Evolutionary conservation across 495 filamentous ascomycete genomes (phyloP), one percentile per base, ranked within the genome.

Genomic region (Hypoxylon lenormandii): DNA sequence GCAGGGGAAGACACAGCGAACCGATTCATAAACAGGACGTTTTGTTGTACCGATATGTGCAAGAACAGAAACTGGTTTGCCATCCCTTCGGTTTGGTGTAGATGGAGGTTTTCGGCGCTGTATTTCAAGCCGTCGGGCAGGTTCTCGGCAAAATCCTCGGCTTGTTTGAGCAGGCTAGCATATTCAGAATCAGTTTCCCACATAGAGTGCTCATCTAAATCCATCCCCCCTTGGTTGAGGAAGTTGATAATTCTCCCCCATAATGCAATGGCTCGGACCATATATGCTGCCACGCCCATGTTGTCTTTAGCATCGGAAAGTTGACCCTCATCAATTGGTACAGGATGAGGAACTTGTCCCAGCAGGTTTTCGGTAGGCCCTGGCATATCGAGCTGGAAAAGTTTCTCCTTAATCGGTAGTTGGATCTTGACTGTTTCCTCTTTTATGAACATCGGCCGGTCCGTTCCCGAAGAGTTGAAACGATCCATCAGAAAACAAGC

Each of bases 401-500:
- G 89, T 50, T 89, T 86, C 79, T 98, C 95, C 70, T 91, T 92
- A 60, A 96, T 92, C 0, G 95, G 95, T 38, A 98, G 83, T 72
- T 94, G 94, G 11, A 97, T 90, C 71, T 93, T 91, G 52, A 98
- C 83, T 55, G 90, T 91, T 58, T 91, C 91, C 76, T 97, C 94
- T 68, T 92, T 89, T 33, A 94, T 91, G 72, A 96, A 94, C n/a
- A 91, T 90, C 50, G 95, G 95, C 53, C 95, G 86, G 71, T 97
- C 93, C 23, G 94, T 97, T 12, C 95, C 95, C 2, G 94, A 97
- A 2, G 94, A 96, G 78, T 93, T 97, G 79, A 97, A 97, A 0
- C 94, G 88, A 77, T 98, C 95, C 95, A 98, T 97, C 63, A 96
- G 74, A 72, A 94, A 97, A 75, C 93, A 97, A 19, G 93, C 91